Percentiles rank a stretch among this genome's conserved stretches.
phyloP scores from a whole-genome alignment of 257 asterid species.

The Solanum verrucosum region DNA sequence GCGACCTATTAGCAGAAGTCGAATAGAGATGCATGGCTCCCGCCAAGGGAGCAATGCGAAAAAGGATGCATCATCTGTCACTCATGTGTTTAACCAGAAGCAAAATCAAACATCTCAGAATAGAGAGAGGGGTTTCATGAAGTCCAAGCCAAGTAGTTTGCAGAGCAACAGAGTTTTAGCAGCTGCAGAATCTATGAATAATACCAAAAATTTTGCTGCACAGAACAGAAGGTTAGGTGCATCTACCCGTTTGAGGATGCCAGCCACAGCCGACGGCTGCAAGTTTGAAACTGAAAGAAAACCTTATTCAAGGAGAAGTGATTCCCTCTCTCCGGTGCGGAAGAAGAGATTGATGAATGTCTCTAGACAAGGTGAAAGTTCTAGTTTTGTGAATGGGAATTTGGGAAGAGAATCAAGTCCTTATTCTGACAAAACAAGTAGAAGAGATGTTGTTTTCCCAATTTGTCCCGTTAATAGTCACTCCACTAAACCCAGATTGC shows the following conservation, averaged over 20 bases:
- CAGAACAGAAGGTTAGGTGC: constrained; percentile 18
- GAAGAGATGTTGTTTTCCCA: constrained; percentile 15
- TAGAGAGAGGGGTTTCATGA: constrained; percentile 27
- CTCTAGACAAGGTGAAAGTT: constrained; percentile 31
- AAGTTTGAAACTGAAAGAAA: constrained; percentile 42
- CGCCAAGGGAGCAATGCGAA: constrained; percentile 17
- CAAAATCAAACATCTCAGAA: constrained; percentile 29
- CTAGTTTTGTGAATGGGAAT: constrained; percentile 14
- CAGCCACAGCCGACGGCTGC: constrained; percentile 21
- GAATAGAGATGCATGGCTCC: constrained; percentile 17
- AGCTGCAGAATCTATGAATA: constrained; percentile 15
- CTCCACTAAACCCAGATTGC: constrained; percentile 3
- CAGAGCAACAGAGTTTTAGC: constrained; percentile 16
- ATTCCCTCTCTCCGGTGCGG: constrained; percentile 32
- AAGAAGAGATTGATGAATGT: constrained; percentile 45
- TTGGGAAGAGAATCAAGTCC: constrained; percentile 4
- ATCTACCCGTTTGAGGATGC: constrained; percentile 14
- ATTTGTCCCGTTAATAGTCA: constrained; percentile 7
- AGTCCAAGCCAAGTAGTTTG: constrained; percentile 22
- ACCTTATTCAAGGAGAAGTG: constrained; percentile 17
- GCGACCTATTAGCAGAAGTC: constrained; percentile 21
- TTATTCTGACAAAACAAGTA: constrained; percentile 13
- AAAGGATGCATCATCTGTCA: constrained; percentile 18
- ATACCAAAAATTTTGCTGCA: constrained; percentile 21
- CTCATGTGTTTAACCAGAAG: constrained; percentile 18